Evolutionary conservation across 345 rosid genomes (phyloP), one percentile per base, ranked within the genome.

Genomic region (Eucalyptus sp.): DNA sequence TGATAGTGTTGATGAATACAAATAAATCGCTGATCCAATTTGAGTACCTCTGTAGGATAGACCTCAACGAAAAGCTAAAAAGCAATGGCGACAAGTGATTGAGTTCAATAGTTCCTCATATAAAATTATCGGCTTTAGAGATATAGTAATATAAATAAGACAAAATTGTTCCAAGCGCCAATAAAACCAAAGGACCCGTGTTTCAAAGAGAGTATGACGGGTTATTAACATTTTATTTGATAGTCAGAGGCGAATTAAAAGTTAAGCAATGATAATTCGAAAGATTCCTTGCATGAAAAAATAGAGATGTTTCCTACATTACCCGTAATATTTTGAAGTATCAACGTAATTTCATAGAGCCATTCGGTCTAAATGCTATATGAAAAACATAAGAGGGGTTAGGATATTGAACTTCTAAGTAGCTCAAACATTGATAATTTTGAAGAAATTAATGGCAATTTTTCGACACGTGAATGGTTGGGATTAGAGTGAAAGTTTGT

Each of bases 391-490:
- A 13, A n/a, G 41, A 1, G 7, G 6, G 20, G 41, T 15, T n/a
- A 16, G 9, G 18, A 31, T 66, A n/a, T 15, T 31, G 80, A 31
- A 68, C 44, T 20, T 68, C 43, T 31, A 16, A 33, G 11, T 33
- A 33, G 43, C 44, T 33, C 8, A 16, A 41, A 16, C 10, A 20
- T 68, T 31, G 24, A 68, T 68, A 33, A 68, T 68, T 16, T 68
- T 16, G 41, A 33, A 68, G 20, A 31, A 16, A 33, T 68, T 4
- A 8, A 4, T 8, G 4, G 18, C 0, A 2, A 68, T 15, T 31
- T 31, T 31, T 66, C 6, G 1, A 15, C 12, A 16, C 0, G 1
- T 31, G 43, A 16, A 3, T 16, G 2, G 3, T 64, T 17, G 2
- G 6, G 43, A 31, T 17, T 68, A 68, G 5, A 33, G 12, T 31